Evolutionary conservation across 2,329 filamentous ascomycete genomes (phyloP), one percentile per base, ranked within the genome.

Genomic region (Pseudogymnoascus sp.): DNA sequence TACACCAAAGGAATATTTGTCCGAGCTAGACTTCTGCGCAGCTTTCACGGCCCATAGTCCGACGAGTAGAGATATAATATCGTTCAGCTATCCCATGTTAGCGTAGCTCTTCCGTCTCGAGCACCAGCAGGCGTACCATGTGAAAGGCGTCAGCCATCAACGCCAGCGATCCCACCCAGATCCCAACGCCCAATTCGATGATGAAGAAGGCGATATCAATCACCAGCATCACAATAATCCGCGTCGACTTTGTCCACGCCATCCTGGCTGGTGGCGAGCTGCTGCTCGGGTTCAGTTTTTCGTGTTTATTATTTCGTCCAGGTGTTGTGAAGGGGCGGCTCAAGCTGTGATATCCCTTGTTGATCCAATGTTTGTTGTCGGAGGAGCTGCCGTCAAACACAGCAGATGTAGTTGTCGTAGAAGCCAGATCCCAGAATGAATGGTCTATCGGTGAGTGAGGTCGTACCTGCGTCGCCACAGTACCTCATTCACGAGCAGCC

Each of bases 111-210:
- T 28, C 16, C 21, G 43, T 38, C 23, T 33, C 31, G 58, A 40
- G 60, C 40, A 43, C 5, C 21, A 25, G 14, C 43, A 31, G 59
- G 75, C 82, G 69, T 73, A 91, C 89, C 95, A 99, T 99, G 78
- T 99, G 95, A 76, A 99, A 99, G 64, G 95, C 92, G 79, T 99
- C 95, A 61, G 95, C 95, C 73, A 96, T 92, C 64, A 99, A 83
- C 38, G 95, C 95, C 69, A 99, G 84, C 16, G 95, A 97, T 73
- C 93, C 88, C 65, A 96, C 91, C 66, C 88, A 80, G 80, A 96
- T 91, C 65, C 95, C 93, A 65, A 89, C 86, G 63, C 89, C 86
- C 65, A 99, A 78, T 77, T 99, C 95, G 63, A 97, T 79, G 58
- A 96, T 77, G 78, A 99, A 97, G 80, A 99, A 99, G 41, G 84